Conservation (phyloP, 148 eudicot genomes). For the Amaranthus palmeri region DNA sequence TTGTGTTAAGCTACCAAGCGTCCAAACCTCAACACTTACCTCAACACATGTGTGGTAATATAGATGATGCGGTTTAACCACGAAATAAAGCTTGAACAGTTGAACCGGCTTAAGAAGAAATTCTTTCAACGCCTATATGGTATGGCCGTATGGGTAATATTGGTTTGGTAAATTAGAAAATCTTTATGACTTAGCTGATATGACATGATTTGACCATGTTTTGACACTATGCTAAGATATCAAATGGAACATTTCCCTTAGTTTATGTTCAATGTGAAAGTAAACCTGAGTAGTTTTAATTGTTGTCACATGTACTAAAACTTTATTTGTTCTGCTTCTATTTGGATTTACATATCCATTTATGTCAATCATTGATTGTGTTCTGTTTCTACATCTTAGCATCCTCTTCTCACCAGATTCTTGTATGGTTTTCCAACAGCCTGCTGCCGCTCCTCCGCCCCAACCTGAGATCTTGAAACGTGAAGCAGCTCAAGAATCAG, state of each 20-base stretch:
- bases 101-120: no score
- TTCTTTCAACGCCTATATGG: no score
- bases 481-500: slow-evolving; percentile 47
- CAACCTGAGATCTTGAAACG: slow-evolving; percentile 46
- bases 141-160: no score
- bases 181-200: no score
- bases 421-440: slow-evolving; percentile 34
- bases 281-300: neutral
- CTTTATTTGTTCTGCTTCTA: neutral
- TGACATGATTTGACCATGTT: no score
- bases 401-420: neutral
- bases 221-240: neutral
- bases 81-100: no score
- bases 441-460: slow-evolving; percentile 41
- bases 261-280: neutral
- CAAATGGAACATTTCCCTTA: neutral
- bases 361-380: neutral
- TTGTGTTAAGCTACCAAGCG: no score
- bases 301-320: no score
- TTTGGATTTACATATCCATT: neutral
- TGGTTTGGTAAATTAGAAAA: no score
- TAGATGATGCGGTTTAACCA: no score
- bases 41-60: no score
- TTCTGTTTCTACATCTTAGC: neutral
- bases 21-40: no score